phyloP scores from a whole-genome alignment of 805 yeast species.

The Nakazawaea ernobii region DNA sequence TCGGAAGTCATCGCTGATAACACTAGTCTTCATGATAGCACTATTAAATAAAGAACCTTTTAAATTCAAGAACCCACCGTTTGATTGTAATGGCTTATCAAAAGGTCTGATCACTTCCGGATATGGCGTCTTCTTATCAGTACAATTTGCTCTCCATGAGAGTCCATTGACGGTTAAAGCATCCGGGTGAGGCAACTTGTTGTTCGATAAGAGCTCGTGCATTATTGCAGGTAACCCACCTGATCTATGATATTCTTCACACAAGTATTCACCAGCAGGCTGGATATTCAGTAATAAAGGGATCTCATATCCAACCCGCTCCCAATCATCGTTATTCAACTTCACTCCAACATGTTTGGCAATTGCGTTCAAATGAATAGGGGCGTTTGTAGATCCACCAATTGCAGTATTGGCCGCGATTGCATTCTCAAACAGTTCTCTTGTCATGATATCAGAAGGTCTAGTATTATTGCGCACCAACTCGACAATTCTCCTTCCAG shows the following conservation, averaged over 20 bases:
- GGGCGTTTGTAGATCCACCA: slow-evolving; percentile 16
- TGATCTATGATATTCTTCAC: slow-evolving; percentile 20
- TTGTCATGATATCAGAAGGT: slow-evolving; percentile 15
- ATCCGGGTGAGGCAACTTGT: slow-evolving; percentile 16
- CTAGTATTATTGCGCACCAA: slow-evolving; percentile 10
- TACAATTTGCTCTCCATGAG: slow-evolving; percentile 15
- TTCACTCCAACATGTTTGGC: slow-evolving; percentile 14
- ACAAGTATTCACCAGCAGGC: slow-evolving; percentile 14
- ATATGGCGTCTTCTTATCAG: slow-evolving; percentile 11
- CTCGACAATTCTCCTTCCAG: slow-evolving; percentile 13
- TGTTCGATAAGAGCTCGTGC: slow-evolving; percentile 13
- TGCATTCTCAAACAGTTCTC: slow-evolving; percentile 15
- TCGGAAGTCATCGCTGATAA: slow-evolving; percentile 17
- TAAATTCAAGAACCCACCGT: slow-evolving; percentile 20
- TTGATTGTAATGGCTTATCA: slow-evolving; percentile 14
- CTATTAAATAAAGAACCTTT: slow-evolving; percentile 20
- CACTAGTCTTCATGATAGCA: slow-evolving; percentile 23
- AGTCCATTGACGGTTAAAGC: slow-evolving; percentile 16
- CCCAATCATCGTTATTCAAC: slow-evolving; percentile 14
- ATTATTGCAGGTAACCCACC: slow-evolving; percentile 18
- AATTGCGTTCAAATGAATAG: slow-evolving; percentile 15
- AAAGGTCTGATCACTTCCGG: slow-evolving; percentile 16
- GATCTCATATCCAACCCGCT: slow-evolving; percentile 12
- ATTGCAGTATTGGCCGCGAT: slow-evolving; percentile 15
- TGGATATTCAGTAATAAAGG: slow-evolving; percentile 14